These are phyloP conservation scores for Pseudocercospora fuligena DNA, from an alignment of 2,329 filamentous ascomycete genomes.

Conservation along the genomic window DNA sequence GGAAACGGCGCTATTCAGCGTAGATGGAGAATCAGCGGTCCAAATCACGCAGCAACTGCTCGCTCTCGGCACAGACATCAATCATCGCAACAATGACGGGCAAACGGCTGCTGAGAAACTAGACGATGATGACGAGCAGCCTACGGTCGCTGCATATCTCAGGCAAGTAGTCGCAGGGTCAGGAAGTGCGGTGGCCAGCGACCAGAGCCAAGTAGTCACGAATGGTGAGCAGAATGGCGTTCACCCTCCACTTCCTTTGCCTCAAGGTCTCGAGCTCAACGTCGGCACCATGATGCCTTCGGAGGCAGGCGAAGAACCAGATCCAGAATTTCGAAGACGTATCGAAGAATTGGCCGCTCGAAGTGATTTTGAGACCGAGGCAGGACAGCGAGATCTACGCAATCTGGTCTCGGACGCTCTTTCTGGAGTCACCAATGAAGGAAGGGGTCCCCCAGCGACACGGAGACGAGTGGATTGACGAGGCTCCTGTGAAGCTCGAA, in stretches of 20 bases:
- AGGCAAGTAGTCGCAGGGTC: constrained; percentile 38
- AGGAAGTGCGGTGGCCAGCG: not conserved
- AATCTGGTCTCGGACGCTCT: constrained; percentile 81
- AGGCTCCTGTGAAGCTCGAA: not conserved
- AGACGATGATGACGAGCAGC: constrained; percentile 75
- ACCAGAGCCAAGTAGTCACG: not conserved
- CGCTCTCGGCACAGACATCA: constrained; percentile 73
- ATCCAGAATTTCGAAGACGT: constrained; percentile 80
- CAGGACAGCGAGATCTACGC: constrained; percentile 78
- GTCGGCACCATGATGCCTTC: constrained; percentile 71
- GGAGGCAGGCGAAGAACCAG: constrained; percentile 65
- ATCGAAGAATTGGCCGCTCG: constrained; percentile 88
- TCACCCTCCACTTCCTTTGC: constrained; percentile 65
- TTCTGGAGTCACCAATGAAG: constrained; percentile 63
- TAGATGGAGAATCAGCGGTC: constrained; percentile 65
- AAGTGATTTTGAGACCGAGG: constrained; percentile 80
- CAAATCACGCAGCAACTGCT: constrained; percentile 79
- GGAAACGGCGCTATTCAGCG: constrained; percentile 94
- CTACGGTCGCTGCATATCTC: constrained; percentile 75
- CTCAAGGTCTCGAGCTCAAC: constrained; percentile 76
- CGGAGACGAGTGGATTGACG: constrained; percentile 28
- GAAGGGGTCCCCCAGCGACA: constrained; percentile 44
- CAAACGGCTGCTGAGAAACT: constrained; percentile 83
- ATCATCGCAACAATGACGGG: constrained; percentile 72
- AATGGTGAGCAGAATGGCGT: constrained; percentile 31